Conservation (phyloP, 345 rosid species). For the Aethionema arabicum region DNA sequence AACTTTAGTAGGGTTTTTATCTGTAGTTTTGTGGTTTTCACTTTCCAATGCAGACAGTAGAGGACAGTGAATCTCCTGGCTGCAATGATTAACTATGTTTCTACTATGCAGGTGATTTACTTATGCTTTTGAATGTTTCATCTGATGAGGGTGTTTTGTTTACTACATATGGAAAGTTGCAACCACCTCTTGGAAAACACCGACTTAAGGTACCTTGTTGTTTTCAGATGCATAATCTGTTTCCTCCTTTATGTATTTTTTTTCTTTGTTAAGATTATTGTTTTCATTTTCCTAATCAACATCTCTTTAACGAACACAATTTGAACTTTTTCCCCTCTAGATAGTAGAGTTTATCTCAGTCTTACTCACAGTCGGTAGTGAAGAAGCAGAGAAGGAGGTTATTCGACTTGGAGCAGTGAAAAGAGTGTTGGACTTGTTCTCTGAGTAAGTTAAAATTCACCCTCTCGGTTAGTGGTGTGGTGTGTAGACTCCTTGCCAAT, state of each 20-base stretch:
- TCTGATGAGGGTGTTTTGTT: conserved; percentile 54
- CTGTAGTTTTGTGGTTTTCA: conserved; percentile 15
- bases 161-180: conserved; percentile 89
- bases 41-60: neutral
- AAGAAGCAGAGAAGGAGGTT: conserved; percentile 83
- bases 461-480: conserved; percentile 19
- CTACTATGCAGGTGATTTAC: conserved; percentile 62
- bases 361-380: conserved; percentile 72
- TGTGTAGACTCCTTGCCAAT: conserved; percentile 31
- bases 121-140: conserved; percentile 75
- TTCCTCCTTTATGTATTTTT: conserved; percentile 5
- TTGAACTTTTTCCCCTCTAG: conserved; percentile 44
- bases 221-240: conserved; percentile 5
- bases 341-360: conserved; percentile 91
- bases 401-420: conserved; percentile 68
- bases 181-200: conserved; percentile 94
- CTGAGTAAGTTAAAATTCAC: conserved; percentile 60
- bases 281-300: conserved; percentile 9
- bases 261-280: conserved; percentile 16
- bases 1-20: neutral
- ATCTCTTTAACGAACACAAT: neutral
- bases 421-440: conserved; percentile 71
- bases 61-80: neutral
- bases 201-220: conserved; percentile 65
- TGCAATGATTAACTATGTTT: conserved; percentile 16